Percentiles rank a stretch among this genome's conserved stretches.
These are phyloP conservation scores for Talaromyces sp. DNA, from an alignment of 2,329 filamentous ascomycete genomes.

Conservation along the genomic window DNA sequence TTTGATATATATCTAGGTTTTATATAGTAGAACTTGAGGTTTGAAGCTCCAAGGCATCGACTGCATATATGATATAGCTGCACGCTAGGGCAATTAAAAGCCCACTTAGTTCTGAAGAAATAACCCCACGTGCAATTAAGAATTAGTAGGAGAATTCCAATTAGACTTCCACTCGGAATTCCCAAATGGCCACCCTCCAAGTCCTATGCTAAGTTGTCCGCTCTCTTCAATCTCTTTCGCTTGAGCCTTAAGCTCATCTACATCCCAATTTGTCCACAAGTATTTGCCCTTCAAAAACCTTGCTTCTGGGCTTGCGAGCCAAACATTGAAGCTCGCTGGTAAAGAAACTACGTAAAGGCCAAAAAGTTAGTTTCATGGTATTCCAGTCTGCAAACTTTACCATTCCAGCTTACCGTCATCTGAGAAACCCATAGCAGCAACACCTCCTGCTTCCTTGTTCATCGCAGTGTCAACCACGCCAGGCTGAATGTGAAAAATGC, in stretches of 20 bases:
- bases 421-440: conserved; percentile 14
- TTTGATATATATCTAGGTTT: not conserved
- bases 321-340: conserved; percentile 28
- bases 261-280: conserved; percentile 39
- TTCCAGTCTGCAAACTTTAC: not conserved
- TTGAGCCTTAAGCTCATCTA: conserved; percentile 32
- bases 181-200: conserved; percentile 7
- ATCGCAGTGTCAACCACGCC: conserved; percentile 22
- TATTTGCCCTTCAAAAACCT: conserved; percentile 35
- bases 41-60: not conserved
- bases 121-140: not conserved
- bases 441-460: conserved; percentile 15
- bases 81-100: too few relatives aligned
- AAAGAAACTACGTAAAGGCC: conserved; percentile 17
- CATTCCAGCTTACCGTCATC: conserved; percentile 15
- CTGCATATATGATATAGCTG: too few relatives aligned
- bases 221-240: conserved; percentile 15
- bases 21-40: not conserved
- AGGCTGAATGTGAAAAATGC: conserved; percentile 30
- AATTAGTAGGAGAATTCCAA: not conserved
- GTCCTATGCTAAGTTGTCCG: conserved; percentile 3
- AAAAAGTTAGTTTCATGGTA: not conserved
- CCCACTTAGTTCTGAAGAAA: too few relatives aligned
- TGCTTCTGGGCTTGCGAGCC: conserved; percentile 35
- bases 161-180: not conserved